Evolutionary conservation across 2,329 filamentous ascomycete genomes (phyloP), one percentile per base, ranked within the genome.

Genomic region (Pseudogymnoascus sp.): DNA sequence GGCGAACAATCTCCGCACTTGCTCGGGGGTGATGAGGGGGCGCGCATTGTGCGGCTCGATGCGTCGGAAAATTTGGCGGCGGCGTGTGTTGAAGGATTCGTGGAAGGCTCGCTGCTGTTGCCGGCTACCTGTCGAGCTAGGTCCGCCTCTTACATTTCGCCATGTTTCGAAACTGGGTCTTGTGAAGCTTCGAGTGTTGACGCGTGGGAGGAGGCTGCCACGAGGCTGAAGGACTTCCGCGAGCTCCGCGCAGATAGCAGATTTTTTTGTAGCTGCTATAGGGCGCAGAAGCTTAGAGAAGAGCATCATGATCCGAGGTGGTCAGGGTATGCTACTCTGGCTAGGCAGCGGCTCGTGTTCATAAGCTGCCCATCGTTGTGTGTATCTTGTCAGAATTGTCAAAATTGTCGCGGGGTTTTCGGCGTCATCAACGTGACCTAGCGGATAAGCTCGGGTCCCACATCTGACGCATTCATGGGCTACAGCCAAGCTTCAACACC

Each of bases 1-100:
- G 38, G 73, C 72, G 25, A 72, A 63, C 46, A 76, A 66, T 3
- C 70, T 69, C 53, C 66, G 62, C 12, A 79, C 56, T n/a, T 75
- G 70, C 25, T 73, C 70, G 18, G 67, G 64, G 0, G 75, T 74
- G 56, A 79, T 61, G 8, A 82, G 74, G 8, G 80, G 79, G 21
- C 68, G 68, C 8, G 72, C 72, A 21, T 64, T 66, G 21, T 36
- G 37, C 3, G 56, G 56, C 11, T 49, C 28, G n/a, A 61, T 62
- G 18, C 36, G 59, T 11, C 37, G 18, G 59, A 60, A 60, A 28
- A 49, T 11, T 8, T 49, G 43, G 59, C 38, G 59, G 9, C 28
- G 49, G 9, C 5, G 49, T 21, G 31, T 7, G 28, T 8, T 34
- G n/a, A 14, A 9, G 2, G 49, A 56, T 16, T 18, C n/a, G 49